Percentiles rank a stretch among this genome's conserved stretches.
Conservation (phyloP, 208 protist genomes). For the Eutreptiella sp. region DNA sequence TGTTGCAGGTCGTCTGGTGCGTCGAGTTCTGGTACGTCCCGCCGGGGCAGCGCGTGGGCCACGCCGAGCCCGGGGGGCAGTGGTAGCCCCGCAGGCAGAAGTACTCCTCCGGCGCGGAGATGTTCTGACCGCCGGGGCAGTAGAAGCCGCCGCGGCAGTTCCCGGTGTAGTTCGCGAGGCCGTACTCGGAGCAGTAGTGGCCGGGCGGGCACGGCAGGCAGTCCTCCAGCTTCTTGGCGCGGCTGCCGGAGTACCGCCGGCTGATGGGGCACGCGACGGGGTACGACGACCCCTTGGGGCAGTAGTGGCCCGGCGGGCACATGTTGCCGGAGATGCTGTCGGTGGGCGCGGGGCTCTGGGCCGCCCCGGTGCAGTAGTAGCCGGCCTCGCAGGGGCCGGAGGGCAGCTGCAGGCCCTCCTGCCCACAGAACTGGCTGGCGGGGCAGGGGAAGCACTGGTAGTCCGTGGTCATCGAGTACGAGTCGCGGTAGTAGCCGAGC, state of each 20-base stretch:
- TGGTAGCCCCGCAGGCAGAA: conserved; percentile 10
- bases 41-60: neutral
- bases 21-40: neutral
- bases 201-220: conserved; percentile 20
- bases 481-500: conserved; percentile 17
- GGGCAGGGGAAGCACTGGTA: conserved; percentile 19
- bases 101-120: conserved; percentile 8
- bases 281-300: conserved; percentile 3
- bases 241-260: neutral
- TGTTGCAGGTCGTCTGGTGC: neutral
- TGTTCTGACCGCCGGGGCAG: neutral
- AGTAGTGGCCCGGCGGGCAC: conserved; percentile 31
- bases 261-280: conserved; percentile 22
- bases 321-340: conserved; percentile 8
- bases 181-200: conserved; percentile 2
- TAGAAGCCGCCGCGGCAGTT: conserved; percentile 33
- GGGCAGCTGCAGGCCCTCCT: neutral
- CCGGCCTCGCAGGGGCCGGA: conserved; percentile 28
- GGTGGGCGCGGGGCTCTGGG: neutral
- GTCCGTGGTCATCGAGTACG: conserved; percentile 18
- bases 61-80: conserved; percentile 21
- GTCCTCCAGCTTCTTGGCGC: neutral
- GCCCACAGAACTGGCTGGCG: neutral
- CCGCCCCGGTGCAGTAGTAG: conserved; percentile 34
- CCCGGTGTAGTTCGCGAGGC: conserved; percentile 2